These are phyloP conservation scores for Cantharellus anzutake DNA, from an alignment of 768 basidiomycete genomes.

Conservation along the genomic window DNA sequence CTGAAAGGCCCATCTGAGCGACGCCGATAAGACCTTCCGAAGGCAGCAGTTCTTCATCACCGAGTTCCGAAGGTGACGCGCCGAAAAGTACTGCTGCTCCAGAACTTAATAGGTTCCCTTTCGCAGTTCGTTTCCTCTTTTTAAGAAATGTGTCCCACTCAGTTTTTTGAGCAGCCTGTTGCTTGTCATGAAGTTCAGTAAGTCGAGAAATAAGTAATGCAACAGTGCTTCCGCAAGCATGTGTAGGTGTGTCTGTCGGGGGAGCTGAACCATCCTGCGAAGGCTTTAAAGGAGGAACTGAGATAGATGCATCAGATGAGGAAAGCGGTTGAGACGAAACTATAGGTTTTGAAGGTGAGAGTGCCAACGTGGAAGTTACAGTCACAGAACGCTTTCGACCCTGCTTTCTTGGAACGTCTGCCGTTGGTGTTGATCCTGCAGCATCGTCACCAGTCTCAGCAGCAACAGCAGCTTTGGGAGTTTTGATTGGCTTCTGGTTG, in stretches of 20 bases:
- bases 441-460: background rate
- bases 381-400: background rate
- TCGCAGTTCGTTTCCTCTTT: constrained; percentile 30
- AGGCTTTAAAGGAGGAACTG: constrained; percentile 1
- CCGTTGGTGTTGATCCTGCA: background rate
- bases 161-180: constrained; percentile 44
- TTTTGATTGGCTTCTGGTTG: background rate
- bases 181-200: constrained; percentile 64
- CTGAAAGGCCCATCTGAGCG: constrained; percentile 64
- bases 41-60: constrained; percentile 49
- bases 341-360: constrained; percentile 9
- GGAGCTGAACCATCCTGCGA: background rate
- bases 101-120: constrained; percentile 15
- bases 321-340: constrained; percentile 6
- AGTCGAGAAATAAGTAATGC: constrained; percentile 54
- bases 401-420: background rate
- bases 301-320: background rate
- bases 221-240: constrained; percentile 59
- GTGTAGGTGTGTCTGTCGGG: constrained; percentile 36
- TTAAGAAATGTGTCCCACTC: constrained; percentile 80
- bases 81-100: constrained; percentile 45
- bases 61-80: constrained; percentile 25
- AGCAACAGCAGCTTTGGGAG: too few relatives aligned
- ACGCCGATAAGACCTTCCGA: constrained; percentile 80
- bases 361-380: background rate